A percentile compares a stretch with the other conserved stretches of the same genome.
Conservation (phyloP, 305 asterid species). For the Rubia peregrina region DNA sequence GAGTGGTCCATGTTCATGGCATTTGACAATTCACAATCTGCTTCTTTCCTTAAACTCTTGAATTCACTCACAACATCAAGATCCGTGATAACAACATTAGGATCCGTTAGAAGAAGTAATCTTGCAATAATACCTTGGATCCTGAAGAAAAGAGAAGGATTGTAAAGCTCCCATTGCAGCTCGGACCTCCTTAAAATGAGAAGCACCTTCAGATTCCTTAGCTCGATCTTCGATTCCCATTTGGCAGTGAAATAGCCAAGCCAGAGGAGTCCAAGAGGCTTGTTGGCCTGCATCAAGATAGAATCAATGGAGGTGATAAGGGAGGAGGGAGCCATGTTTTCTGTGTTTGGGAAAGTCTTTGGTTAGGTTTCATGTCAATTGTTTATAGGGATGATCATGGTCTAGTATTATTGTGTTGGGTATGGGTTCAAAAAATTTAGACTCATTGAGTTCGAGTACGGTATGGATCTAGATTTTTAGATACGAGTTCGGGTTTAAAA, state of each 20-base stretch:
- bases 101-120: background rate
- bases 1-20: background rate
- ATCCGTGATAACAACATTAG: background rate
- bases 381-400: background rate
- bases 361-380: background rate
- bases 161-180: background rate
- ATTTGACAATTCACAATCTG: background rate
- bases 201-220: background rate
- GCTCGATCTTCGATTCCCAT: background rate
- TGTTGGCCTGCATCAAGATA: background rate
- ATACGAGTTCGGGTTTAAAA: too few relatives aligned
- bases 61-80: background rate
- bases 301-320: background rate
- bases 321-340: background rate
- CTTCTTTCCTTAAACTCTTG: background rate
- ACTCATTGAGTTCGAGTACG: too few relatives aligned
- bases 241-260: too few relatives aligned
- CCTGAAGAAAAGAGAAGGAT: too few relatives aligned
- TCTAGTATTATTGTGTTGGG: too few relatives aligned
- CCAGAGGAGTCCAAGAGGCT: fast-evolving
- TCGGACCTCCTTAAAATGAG: background rate
- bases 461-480: too few relatives aligned
- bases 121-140: background rate
- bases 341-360: too few relatives aligned
- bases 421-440: too few relatives aligned